Conservation (phyloP, 768 basidiomycete genomes). For the Myochromella boudieri region DNA sequence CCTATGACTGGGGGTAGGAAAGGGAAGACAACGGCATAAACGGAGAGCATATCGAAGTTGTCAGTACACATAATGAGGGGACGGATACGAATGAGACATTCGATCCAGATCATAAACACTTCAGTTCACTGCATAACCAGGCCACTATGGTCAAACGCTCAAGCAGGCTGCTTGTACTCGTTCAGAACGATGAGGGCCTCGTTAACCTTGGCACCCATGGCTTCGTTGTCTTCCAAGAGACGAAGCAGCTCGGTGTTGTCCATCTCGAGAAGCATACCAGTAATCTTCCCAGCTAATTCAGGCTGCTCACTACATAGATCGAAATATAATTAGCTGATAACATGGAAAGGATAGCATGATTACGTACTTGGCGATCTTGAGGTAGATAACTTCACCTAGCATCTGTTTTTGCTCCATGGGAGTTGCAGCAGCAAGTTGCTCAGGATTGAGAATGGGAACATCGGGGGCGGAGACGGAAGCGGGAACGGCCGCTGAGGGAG, state of each 20-base stretch:
- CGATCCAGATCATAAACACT: constrained; percentile 26
- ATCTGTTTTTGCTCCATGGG: constrained; percentile 97
- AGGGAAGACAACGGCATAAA: constrained; percentile 32
- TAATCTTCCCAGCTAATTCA: constrained; percentile 98
- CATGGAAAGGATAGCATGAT: constrained; percentile 11
- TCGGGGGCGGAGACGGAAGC: constrained; percentile 42
- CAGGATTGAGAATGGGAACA: constrained; percentile 42
- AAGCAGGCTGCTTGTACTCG: constrained; percentile 52
- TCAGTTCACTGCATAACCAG: constrained; percentile 1
- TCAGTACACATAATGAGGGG: constrained; percentile 44
- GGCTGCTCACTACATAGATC: constrained; percentile 62
- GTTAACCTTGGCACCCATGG: constrained; percentile 85
- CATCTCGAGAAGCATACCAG: constrained; percentile 99
- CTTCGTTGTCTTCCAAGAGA: constrained; percentile 80
- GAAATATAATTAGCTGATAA: not conserved
- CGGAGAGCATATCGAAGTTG: constrained; percentile 37
- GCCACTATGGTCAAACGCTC: not conserved
- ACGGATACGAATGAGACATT: constrained; percentile 40
- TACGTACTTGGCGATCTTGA: constrained; percentile 80
- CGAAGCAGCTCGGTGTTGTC: constrained; percentile 91
- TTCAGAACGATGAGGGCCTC: constrained; percentile 89
- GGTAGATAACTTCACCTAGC: constrained; percentile 95
- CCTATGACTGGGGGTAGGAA: constrained; percentile 21
- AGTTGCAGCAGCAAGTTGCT: constrained; percentile 59
- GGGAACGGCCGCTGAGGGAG: constrained; percentile 33